These are phyloP conservation scores for Fraxinus excelsior DNA, from an alignment of 257 asterid species.

Conservation along the genomic window DNA sequence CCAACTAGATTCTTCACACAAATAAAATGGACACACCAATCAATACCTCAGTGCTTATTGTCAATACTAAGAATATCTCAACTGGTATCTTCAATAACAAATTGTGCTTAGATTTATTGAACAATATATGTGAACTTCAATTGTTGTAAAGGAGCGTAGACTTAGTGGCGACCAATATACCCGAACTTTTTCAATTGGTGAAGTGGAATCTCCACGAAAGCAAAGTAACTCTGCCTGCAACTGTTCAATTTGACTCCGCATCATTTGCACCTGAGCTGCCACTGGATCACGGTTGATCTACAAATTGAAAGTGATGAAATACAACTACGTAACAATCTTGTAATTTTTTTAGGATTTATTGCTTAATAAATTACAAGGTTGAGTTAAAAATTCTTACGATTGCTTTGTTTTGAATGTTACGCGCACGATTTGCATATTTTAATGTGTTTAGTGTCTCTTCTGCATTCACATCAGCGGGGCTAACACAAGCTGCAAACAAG, in stretches of 20 bases:
- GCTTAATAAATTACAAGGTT: background rate
- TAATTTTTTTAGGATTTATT: background rate
- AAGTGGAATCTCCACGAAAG: slow-evolving; percentile 71
- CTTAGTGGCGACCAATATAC: slow-evolving; percentile 34
- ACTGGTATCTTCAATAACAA: background rate
- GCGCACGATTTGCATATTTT: slow-evolving; percentile 92
- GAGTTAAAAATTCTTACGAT: slow-evolving; percentile 48
- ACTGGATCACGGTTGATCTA: slow-evolving; percentile 89
- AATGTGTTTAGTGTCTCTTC: slow-evolving; percentile 89
- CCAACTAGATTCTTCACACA: background rate
- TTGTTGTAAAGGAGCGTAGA: slow-evolving; percentile 32
- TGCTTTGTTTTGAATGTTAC: slow-evolving; percentile 94
- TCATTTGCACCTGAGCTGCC: slow-evolving; percentile 75
- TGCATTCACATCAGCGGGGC: slow-evolving; percentile 96
- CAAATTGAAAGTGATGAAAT: slow-evolving; percentile 22
- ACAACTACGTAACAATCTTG: background rate
- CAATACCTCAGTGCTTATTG: background rate
- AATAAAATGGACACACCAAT: background rate
- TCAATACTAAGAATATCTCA: background rate
- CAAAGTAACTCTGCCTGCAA: slow-evolving; percentile 84
- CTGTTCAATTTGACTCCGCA: slow-evolving; percentile 91
- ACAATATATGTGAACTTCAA: slow-evolving; percentile 63
- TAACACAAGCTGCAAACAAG: slow-evolving; percentile 63
- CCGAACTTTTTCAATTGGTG: slow-evolving; percentile 80
- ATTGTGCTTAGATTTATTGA: slow-evolving; percentile 5